Evolutionary conservation across 2,329 filamentous ascomycete genomes (phyloP), one percentile per base, ranked within the genome.

Genomic region (Colletotrichum sp.): DNA sequence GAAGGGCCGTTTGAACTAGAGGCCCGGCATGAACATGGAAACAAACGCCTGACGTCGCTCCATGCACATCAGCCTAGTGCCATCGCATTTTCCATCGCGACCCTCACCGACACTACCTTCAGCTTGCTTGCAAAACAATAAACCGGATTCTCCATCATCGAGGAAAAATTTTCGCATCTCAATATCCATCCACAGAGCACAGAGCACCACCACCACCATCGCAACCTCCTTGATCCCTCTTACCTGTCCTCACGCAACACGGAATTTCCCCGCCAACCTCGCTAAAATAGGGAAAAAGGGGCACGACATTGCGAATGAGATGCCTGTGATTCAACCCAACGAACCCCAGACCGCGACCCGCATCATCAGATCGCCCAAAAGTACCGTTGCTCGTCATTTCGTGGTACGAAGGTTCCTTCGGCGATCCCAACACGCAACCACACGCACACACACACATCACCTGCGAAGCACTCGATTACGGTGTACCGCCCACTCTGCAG

Each of bases 1-100:
- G 64, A 76, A 76, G 64, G 44, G 24, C 66, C 59, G 64, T 76
- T 73, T 73, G 70, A 69, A 24, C 57, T 72, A 69, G 60, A 24
- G 30, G 34, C 26, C 57, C 28, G 67, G 73, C 64, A 68, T 69
- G 73, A 59, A 63, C 32, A 32, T 62, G 15, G 66, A 60, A 69
- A 69, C 66, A 55, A 70, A 62, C 28, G 59, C 36, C 57, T 62
- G 39, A 75, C 73, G 57, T 70, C 21, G 59, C 55, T 57, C 44
- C 65, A 63, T 70, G 39, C 71, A 32, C 26, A 66, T 66, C 26
- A 21, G 71, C 55, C 55, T 34, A 72, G 34, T n/a, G 18, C 32
- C 60, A 66, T 32, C 28, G 64, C 36, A 64, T 34, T 64, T 39
- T 59, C 44, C 44, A 69, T 71, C 60, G 24, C 57, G 30, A 57